Evolutionary conservation across 345 rosid genomes (phyloP).

Genomic region (Eucalyptus viminalis): DNA sequence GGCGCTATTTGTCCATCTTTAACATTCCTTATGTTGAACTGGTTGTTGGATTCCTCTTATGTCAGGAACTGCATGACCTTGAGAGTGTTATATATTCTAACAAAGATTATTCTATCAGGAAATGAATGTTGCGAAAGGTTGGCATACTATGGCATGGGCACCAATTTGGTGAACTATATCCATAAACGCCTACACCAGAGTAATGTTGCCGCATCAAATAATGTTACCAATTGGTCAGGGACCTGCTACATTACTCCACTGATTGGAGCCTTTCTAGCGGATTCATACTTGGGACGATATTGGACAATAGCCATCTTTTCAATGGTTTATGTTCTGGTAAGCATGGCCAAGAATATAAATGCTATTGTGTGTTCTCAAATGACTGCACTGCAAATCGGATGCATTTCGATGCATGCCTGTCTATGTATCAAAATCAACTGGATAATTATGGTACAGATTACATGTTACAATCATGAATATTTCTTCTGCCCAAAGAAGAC

Average conservation of each 20-base stretch:
- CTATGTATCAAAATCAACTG: neutral
- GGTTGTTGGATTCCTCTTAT: neutral
- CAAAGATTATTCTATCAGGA: slow-evolving; percentile 15
- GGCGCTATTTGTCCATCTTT: neutral
- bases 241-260: slow-evolving; percentile 85
- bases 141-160: slow-evolving; percentile 99
- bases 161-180: slow-evolving; percentile 85
- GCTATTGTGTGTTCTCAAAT: neutral
- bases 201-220: slow-evolving; percentile 70
- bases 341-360: neutral
- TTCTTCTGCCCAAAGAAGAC: neutral
- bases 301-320: slow-evolving; percentile 81
- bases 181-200: slow-evolving; percentile 52
- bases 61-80: neutral
- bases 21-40: neutral
- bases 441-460: neutral
- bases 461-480: neutral
- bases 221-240: slow-evolving; percentile 88
- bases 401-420: neutral
- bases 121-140: slow-evolving; percentile 87
- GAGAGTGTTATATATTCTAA: neutral
- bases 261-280: slow-evolving; percentile 91
- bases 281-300: slow-evolving; percentile 85
- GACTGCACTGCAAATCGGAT: neutral
- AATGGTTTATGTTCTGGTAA: slow-evolving; percentile 59